A percentile compares a stretch with the other conserved stretches of the same genome.
Evolutionary conservation across 179 eudicot genomes (phyloP).

Genomic region (Spergularia azorica): DNA sequence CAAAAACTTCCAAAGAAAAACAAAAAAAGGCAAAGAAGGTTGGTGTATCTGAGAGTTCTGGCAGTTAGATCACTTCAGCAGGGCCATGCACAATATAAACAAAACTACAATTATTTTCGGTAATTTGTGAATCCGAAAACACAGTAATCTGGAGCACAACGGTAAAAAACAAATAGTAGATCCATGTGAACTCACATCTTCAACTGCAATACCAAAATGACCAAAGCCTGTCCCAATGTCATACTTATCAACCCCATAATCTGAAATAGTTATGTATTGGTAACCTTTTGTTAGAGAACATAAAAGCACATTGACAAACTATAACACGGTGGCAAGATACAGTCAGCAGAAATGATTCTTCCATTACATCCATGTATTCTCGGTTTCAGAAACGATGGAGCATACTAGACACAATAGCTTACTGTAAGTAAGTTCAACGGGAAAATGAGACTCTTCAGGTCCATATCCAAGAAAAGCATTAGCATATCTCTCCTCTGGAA

Average conservation of each 20-base stretch:
- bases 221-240: slow-evolving; percentile 69
- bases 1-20: background rate
- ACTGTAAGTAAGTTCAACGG: slow-evolving; percentile 67
- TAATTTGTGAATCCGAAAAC: background rate
- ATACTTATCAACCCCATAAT: slow-evolving; percentile 65
- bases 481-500: slow-evolving; percentile 60
- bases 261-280: slow-evolving; percentile 31
- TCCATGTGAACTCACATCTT: slow-evolving; percentile 47
- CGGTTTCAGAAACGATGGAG: slow-evolving; percentile 1
- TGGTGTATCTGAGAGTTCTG: too few relatives aligned
- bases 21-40: too few relatives aligned
- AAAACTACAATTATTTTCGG: background rate
- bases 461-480: slow-evolving; percentile 74
- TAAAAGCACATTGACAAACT: background rate
- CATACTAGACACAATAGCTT: slow-evolving; percentile 25
- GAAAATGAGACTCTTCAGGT: slow-evolving; percentile 56
- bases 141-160: background rate
- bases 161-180: background rate
- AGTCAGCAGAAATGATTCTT: too few relatives aligned
- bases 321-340: too few relatives aligned
- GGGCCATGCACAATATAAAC: background rate
- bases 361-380: background rate
- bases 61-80: background rate
- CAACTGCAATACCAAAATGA: slow-evolving; percentile 61
- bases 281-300: slow-evolving; percentile 7